Evolutionary conservation across 1,139 yeast species (phyloP).

Genomic region (Casaregolazyma suthepensis): DNA sequence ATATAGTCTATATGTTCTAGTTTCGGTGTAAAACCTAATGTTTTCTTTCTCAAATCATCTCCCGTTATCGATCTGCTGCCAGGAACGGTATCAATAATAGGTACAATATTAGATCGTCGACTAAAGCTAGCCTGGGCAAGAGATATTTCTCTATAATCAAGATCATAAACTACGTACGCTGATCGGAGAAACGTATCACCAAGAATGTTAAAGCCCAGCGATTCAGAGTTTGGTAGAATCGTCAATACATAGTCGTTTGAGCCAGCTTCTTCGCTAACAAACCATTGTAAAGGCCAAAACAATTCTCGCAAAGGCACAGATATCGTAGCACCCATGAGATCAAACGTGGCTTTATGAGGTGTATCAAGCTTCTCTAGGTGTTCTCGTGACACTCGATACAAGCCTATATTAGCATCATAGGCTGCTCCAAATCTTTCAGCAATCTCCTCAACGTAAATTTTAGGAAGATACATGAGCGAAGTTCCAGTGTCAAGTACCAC

Average conservation of each 20-base stretch:
- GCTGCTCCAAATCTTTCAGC: conserved; percentile 30
- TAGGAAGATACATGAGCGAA: conserved; percentile 31
- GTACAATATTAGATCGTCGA: conserved; percentile 14
- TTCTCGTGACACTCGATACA: conserved; percentile 34
- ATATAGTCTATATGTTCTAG: background rate
- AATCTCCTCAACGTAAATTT: conserved; percentile 20
- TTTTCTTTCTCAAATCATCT: background rate
- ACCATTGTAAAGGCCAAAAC: conserved; percentile 26
- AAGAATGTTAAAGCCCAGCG: conserved; percentile 30
- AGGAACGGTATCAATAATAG: conserved; percentile 17
- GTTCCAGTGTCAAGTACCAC: conserved; percentile 35
- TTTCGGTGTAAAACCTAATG: background rate
- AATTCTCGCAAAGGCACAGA: conserved; percentile 39
- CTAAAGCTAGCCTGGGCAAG: conserved; percentile 19
- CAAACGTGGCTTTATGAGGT: conserved; percentile 30
- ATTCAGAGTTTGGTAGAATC: conserved; percentile 20
- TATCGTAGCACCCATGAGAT: conserved; percentile 40
- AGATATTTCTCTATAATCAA: conserved; percentile 28
- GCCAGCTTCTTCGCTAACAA: conserved; percentile 15
- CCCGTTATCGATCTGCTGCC: conserved; percentile 7
- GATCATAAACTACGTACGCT: conserved; percentile 72
- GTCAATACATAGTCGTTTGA: conserved; percentile 19
- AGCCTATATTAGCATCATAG: conserved; percentile 31
- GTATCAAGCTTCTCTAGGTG: conserved; percentile 22
- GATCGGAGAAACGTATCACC: conserved; percentile 73